Percentiles rank a stretch among this genome's conserved stretches.
Evolutionary conservation across 2,329 filamentous ascomycete genomes (phyloP).

Genomic region (Diaporthe sp.): DNA sequence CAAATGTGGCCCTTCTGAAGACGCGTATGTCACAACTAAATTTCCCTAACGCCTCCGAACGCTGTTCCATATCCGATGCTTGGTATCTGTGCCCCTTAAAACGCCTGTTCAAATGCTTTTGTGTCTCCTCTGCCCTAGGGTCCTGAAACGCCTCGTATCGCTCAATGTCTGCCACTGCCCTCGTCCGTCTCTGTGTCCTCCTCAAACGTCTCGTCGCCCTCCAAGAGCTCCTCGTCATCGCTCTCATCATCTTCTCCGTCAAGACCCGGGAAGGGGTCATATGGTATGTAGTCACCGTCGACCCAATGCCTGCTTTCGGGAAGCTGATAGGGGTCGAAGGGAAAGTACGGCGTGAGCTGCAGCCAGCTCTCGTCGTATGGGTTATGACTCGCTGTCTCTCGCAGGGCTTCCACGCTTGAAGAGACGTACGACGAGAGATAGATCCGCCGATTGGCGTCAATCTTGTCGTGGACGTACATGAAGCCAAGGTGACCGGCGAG

Average conservation of each 20-base stretch:
- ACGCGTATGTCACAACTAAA: constrained; percentile 11
- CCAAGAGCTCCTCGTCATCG: constrained; percentile 62
- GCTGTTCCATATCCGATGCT: constrained; percentile 31
- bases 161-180: constrained; percentile 34
- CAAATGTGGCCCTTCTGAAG: neutral
- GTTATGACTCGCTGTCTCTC: constrained; percentile 62
- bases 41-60: constrained; percentile 32
- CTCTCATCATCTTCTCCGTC: constrained; percentile 67
- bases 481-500: constrained; percentile 88
- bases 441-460: constrained; percentile 93
- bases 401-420: constrained; percentile 66
- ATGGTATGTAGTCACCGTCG: constrained; percentile 84
- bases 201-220: constrained; percentile 52
- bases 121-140: neutral
- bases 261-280: constrained; percentile 80
- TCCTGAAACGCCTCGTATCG: neutral
- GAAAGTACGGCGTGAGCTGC: constrained; percentile 94
- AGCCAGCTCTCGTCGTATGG: constrained; percentile 80
- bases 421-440: constrained; percentile 79
- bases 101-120: constrained; percentile 37
- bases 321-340: constrained; percentile 95
- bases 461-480: constrained; percentile 87
- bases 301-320: constrained; percentile 91
- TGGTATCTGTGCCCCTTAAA: constrained; percentile 39
- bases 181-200: constrained; percentile 48